A percentile compares a stretch with the other conserved stretches of the same genome.
Evolutionary conservation across 2,329 filamentous ascomycete species (phyloP).

Genomic region (Nothophoma quercina): DNA sequence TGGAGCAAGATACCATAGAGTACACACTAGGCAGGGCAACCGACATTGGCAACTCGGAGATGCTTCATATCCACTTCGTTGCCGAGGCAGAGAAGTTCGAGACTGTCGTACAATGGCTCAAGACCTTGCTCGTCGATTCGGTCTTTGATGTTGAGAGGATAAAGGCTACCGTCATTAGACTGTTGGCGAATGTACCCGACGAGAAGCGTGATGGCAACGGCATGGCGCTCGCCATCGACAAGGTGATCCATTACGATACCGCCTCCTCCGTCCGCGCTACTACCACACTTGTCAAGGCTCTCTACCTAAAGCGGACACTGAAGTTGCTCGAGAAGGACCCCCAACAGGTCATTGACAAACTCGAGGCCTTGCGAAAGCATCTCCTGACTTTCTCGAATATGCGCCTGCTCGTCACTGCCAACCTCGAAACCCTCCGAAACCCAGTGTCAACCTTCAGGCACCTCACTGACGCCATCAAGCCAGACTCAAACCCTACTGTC

Average conservation of each 20-base stretch:
- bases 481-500: constrained; percentile 62
- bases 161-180: constrained; percentile 73
- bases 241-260: constrained; percentile 80
- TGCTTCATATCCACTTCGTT: constrained; percentile 81
- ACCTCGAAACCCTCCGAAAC: constrained; percentile 75
- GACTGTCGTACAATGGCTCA: constrained; percentile 82
- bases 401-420: constrained; percentile 82
- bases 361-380: constrained; percentile 76
- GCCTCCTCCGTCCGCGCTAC: constrained; percentile 79
- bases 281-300: constrained; percentile 82
- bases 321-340: constrained; percentile 81
- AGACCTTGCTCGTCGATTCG: constrained; percentile 84
- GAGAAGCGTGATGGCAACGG: constrained; percentile 83
- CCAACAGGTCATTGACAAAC: constrained; percentile 75
- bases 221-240: constrained; percentile 69
- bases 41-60: constrained; percentile 78
- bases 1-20: constrained; percentile 89
- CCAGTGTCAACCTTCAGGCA: constrained; percentile 82
- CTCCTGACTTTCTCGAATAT: constrained; percentile 88
- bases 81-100: constrained; percentile 89
- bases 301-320: constrained; percentile 86
- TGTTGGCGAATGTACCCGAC: constrained; percentile 90
- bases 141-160: constrained; percentile 79
- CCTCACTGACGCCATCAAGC: constrained; percentile 59
- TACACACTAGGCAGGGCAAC: constrained; percentile 76